Evolutionary conservation across 768 basidiomycete species (phyloP), one percentile per base, ranked within the genome.

Genomic region (Artomyces pyxidatus): DNA sequence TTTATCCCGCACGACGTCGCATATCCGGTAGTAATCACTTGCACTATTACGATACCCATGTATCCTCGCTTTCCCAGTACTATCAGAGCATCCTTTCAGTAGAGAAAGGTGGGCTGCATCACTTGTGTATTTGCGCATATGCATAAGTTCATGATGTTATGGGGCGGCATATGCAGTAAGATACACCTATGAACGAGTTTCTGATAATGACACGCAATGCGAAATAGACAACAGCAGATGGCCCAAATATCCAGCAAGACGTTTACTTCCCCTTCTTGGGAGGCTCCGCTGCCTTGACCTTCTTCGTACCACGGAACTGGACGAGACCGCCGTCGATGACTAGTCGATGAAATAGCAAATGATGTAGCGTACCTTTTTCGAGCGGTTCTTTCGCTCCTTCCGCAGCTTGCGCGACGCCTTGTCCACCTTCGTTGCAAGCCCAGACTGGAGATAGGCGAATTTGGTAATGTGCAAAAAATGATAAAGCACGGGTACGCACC

Each of bases 341-440:
- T n/a, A n/a, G n/a, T n/a, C n/a, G n/a, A n/a, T n/a, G n/a, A n/a
- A n/a, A n/a, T n/a, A n/a, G n/a, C n/a, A n/a, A n/a, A n/a, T n/a
- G n/a, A n/a, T n/a, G n/a, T n/a, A n/a, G 60, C 70, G n/a, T 41
- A 91, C 94, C 85, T 97, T 98, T 88, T 99, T 99, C 55, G 88
- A 81, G 67, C 95, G 85, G 75, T 99, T 99, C 82, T 99, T 99
- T 63, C 96, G 83, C 77, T 98, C 95, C 77, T 98, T 97, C 71
- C 96, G 86, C 71, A 98, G 83, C 70, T 98, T 98, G 64, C 96
- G 87, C 57, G 91, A 92, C 47, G 95, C 74, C 70, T 85, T 91
- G 37, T 91, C 88, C 55, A 85, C 83, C 75, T 97, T 96, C 55
- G 75, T 50, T 28, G 60, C 65, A 42, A 92, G 66, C 45, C 86